Conservation (phyloP, 768 basidiomycete genomes). For the Kwoniella bestiolae region DNA sequence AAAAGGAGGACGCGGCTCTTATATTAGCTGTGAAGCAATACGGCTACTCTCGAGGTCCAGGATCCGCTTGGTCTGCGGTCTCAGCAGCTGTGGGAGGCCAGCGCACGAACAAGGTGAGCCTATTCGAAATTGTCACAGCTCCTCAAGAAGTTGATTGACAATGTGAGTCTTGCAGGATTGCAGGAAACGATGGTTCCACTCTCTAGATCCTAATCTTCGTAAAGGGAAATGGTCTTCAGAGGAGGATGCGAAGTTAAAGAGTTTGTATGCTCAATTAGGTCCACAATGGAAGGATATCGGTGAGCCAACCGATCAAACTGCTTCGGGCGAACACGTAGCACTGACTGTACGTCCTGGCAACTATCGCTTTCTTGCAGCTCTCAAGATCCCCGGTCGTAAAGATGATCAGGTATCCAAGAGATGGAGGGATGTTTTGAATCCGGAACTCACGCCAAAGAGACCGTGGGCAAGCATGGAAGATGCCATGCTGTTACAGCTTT, state of each 20-base stretch:
- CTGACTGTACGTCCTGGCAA: not conserved
- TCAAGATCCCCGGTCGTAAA: slow-evolving; percentile 17
- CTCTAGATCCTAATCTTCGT: slow-evolving; percentile 15
- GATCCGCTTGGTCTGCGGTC: slow-evolving; percentile 19
- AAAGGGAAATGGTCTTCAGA: slow-evolving; percentile 19
- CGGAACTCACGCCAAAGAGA: slow-evolving; percentile 11
- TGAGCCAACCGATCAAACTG: slow-evolving; percentile 10
- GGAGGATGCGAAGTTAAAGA: slow-evolving; percentile 18
- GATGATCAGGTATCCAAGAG: slow-evolving; percentile 27
- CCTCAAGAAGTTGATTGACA: too few species aligned
- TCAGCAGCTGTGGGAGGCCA: slow-evolving; percentile 7
- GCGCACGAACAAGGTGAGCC: slow-evolving; percentile 21
- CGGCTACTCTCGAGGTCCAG: slow-evolving; percentile 6
- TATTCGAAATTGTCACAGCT: too few species aligned
- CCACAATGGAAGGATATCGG: slow-evolving; percentile 25
- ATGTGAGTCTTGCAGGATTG: too few species aligned
- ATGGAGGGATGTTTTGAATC: slow-evolving; percentile 21
- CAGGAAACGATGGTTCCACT: slow-evolving; percentile 22
- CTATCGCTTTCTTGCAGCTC: not conserved
- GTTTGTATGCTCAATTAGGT: slow-evolving; percentile 6
- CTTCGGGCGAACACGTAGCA: not conserved
- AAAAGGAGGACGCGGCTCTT: slow-evolving; percentile 13
- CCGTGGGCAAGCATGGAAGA: slow-evolving; percentile 21
- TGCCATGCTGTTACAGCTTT: slow-evolving; percentile 12
- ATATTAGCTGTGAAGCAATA: slow-evolving; percentile 6